Evolutionary conservation across 352 stramenopile species (phyloP), one percentile per base, ranked within the genome.

Genomic region (Phytophthora fragariae): DNA sequence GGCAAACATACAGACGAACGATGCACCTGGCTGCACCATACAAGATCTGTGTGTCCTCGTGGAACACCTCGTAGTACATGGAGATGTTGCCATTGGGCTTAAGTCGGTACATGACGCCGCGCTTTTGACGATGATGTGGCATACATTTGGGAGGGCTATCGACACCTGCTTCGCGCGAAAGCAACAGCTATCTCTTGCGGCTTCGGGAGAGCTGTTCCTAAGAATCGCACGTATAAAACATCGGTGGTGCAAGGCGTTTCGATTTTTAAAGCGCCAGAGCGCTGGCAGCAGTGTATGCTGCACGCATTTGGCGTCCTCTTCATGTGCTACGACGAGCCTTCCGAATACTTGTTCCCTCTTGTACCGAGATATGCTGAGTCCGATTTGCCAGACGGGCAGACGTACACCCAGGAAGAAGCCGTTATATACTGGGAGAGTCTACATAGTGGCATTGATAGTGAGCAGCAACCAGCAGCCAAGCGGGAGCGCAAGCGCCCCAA

Each of bases 401-500:
- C 55, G 0, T 54, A 57, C n/a, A 46, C 27, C 2, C 54, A 70
- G 21, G 44, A 70, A n/a, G 44, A 63, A 44, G 49, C 44, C 10
- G 21, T 72, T 0, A 19, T 72, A 1, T 50, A 62, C 46, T 65
- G 55, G 56, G 56, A 65, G 7, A 65, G 50, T 27, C 24, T 27
- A 27, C 24, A 27, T 27, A 27, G 24, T 27, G 24, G 24, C 24
- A 27, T 7, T 37, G 64, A 2, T 17, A 21, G 15, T 17, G 39
- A 3, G 31, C 50, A 5, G 57, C 57, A 46, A 1, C 39, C 11
- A 7, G 8, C 39, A 37, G 31, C 49, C 0, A 62, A 61, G 24
- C 24, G 37, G 35, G n/a, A 72, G 39, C 5, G 52, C n/a, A 62
- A 60, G 12, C 46, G 37, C 6, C 57, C 57, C n/a, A 73, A 63